phyloP scores from a whole-genome alignment of 75 land plant species.

The Larix kaempferi region DNA sequence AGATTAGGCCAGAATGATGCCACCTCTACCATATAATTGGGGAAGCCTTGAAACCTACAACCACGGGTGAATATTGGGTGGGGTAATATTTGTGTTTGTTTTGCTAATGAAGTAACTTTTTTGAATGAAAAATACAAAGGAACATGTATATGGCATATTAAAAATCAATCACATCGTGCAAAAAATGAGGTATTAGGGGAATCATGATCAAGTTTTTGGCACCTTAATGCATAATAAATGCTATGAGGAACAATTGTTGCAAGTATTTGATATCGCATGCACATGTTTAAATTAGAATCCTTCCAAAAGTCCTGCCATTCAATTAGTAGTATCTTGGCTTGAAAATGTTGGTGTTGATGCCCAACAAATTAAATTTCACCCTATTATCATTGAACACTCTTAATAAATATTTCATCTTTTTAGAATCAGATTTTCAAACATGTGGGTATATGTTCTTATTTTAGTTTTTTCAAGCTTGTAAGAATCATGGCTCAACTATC shows the following conservation, averaged over 20 bases:
- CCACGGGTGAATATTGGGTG: conserved; percentile 76
- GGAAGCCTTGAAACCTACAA: conserved; percentile 90
- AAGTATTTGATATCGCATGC: conserved; percentile 44
- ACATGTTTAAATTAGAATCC: conserved; percentile 45
- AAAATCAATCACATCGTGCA: conserved; percentile 55
- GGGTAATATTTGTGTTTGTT: conserved; percentile 94
- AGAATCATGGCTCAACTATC: not conserved
- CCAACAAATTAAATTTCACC: conserved; percentile 2
- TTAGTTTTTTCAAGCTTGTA: not conserved
- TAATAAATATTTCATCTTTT: not conserved
- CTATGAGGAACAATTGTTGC: conserved; percentile 29
- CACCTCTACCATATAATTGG: conserved; percentile 97
- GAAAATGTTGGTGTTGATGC: conserved; percentile 23
- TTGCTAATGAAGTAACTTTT: conserved; percentile 77
- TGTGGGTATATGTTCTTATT: not conserved
- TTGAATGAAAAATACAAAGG: conserved; percentile 67
- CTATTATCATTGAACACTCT: not conserved
- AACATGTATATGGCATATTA: conserved; percentile 87
- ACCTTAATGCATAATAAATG: conserved; percentile 27
- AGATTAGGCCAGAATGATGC: conserved; percentile 55
- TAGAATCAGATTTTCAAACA: not conserved
- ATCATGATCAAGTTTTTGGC: conserved; percentile 36
- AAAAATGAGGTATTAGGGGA: conserved; percentile 48
- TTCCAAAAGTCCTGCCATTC: conserved; percentile 45
- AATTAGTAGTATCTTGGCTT: conserved; percentile 51